Conservation (phyloP, 768 basidiomycete species). For the Phanerochaete carnosa region DNA sequence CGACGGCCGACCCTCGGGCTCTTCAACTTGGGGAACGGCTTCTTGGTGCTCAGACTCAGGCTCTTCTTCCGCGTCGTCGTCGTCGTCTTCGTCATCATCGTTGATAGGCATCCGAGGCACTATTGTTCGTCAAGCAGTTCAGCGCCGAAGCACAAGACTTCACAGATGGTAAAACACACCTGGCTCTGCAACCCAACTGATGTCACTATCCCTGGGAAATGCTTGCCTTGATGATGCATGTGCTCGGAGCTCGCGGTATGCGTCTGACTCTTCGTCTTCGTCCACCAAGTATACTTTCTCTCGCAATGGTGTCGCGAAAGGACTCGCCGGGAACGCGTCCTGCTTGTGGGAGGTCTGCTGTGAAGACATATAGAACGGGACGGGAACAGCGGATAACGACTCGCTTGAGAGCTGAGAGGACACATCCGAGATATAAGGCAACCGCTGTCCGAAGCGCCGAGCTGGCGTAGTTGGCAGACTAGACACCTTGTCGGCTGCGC, state of each 20-base stretch:
- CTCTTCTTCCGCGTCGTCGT: slow-evolving; percentile 40
- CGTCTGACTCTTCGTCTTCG: slow-evolving; percentile 61
- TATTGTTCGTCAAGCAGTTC: slow-evolving; percentile 25
- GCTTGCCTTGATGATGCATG: slow-evolving; percentile 18
- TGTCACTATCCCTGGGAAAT: slow-evolving; percentile 43
- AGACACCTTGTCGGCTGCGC: slow-evolving; percentile 36
- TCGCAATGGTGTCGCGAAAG: slow-evolving; percentile 68
- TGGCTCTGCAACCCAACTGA: slow-evolving; percentile 75
- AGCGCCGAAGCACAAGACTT: neutral
- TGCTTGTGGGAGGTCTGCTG: slow-evolving; percentile 48
- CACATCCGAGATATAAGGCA: slow-evolving; percentile 50
- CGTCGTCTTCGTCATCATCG: slow-evolving; percentile 42
- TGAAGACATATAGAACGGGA: slow-evolving; percentile 48
- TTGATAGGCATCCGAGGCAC: slow-evolving; percentile 61
- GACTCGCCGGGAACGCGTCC: slow-evolving; percentile 64
- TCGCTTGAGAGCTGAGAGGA: slow-evolving; percentile 47
- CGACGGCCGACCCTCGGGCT: slow-evolving; percentile 21
- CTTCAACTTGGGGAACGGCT: neutral
- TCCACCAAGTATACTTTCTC: slow-evolving; percentile 61
- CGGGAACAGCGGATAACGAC: slow-evolving; percentile 39
- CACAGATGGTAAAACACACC: slow-evolving; percentile 40
- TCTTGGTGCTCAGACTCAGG: neutral
- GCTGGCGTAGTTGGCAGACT: slow-evolving; percentile 43
- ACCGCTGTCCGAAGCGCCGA: slow-evolving; percentile 33
- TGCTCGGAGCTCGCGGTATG: slow-evolving; percentile 24